Evolutionary conservation across 2,329 filamentous ascomycete species (phyloP).

Genomic region (Neonectria hederae): DNA sequence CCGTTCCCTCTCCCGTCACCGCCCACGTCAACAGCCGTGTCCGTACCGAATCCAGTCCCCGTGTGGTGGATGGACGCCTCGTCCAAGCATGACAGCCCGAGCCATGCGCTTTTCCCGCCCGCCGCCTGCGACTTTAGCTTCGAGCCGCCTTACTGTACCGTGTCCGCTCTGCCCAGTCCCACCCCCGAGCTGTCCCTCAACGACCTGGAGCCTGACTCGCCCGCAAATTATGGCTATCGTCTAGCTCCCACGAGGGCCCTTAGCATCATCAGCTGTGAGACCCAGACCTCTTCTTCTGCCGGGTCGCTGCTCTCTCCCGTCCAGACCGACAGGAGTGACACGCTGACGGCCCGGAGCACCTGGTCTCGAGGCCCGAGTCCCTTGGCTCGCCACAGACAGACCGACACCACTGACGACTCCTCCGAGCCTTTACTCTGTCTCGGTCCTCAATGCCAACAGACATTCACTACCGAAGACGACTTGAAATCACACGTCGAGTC

Average conservation of each 20-base stretch:
- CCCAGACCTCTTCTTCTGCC: slow-evolving; percentile 41
- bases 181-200: slow-evolving; percentile 8
- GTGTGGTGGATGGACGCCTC: slow-evolving; percentile 7
- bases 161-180: slow-evolving; percentile 8
- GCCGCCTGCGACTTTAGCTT: slow-evolving; percentile 3
- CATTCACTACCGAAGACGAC: slow-evolving; percentile 37
- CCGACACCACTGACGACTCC: slow-evolving; percentile 22
- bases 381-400: slow-evolving; percentile 21
- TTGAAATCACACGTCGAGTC: slow-evolving; percentile 40
- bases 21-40: slow-evolving; percentile 4
- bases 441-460: slow-evolving; percentile 40
- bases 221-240: slow-evolving; percentile 11
- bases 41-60: slow-evolving; percentile 5
- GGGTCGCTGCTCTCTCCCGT: slow-evolving; percentile 45
- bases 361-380: slow-evolving; percentile 42
- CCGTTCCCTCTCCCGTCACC: slow-evolving; percentile 4
- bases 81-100: background rate
- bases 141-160: background rate
- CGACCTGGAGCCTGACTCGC: slow-evolving; percentile 18
- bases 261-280: slow-evolving; percentile 42
- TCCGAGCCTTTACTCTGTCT: slow-evolving; percentile 38
- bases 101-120: background rate
- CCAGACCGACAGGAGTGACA: slow-evolving; percentile 42
- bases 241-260: slow-evolving; percentile 23
- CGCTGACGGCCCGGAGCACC: slow-evolving; percentile 26